phyloP scores from a whole-genome alignment of 345 rosid species.

The Heritiera fomes region DNA sequence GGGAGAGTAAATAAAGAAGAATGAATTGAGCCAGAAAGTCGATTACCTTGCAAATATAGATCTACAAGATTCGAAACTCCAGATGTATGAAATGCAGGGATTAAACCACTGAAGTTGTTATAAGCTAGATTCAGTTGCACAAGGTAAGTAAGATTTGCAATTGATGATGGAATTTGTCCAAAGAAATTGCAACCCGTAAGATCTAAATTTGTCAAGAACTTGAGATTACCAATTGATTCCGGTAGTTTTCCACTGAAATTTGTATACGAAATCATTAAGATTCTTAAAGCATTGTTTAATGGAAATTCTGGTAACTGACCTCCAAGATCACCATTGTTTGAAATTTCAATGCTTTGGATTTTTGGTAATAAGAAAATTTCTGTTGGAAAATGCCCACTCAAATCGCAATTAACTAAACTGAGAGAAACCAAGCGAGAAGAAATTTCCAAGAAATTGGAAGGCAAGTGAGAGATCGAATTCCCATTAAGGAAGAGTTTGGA shows the following conservation, averaged over 20 bases:
- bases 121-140: accelerated
- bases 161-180: background rate
- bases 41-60: background rate
- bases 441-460: too few species aligned
- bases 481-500: too few species aligned
- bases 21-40: background rate
- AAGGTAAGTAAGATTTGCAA: background rate
- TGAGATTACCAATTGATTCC: background rate
- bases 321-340: accelerated
- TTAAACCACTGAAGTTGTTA: background rate
- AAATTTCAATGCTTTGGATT: background rate
- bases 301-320: background rate
- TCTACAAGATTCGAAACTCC: slow-evolving; percentile 4
- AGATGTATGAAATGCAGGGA: slow-evolving; percentile 10
- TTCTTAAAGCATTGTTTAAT: background rate
- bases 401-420: too few species aligned
- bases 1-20: slow-evolving; percentile 10
- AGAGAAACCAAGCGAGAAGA: too few species aligned
- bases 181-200: background rate
- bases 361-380: background rate
- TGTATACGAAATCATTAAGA: background rate
- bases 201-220: background rate
- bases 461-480: too few species aligned
- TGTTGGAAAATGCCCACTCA: too few species aligned
- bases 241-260: background rate